These are phyloP conservation scores for Zostera marina DNA, from an alignment of 116 monocot genomes.

Conservation along the genomic window DNA sequence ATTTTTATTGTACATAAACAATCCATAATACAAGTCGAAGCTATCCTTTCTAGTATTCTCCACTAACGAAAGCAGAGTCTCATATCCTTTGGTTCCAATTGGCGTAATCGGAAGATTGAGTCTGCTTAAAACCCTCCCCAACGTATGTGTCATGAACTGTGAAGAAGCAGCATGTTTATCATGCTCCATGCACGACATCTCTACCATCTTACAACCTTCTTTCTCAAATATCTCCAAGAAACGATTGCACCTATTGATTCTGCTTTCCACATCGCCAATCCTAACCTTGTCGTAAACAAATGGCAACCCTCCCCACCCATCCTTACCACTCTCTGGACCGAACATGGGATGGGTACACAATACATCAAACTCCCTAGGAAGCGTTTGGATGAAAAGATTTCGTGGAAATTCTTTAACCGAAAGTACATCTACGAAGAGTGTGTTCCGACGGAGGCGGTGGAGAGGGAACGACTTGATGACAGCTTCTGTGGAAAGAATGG, in stretches of 20 bases:
- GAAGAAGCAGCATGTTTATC: constrained; percentile 43
- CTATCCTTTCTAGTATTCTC: constrained; percentile 71
- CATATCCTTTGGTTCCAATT: constrained; percentile 60
- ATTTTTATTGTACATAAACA: constrained; percentile 91
- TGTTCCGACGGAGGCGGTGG: constrained; percentile 56
- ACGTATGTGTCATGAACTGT: constrained; percentile 79
- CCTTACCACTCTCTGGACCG: constrained; percentile 52
- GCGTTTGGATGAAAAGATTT: constrained; percentile 19
- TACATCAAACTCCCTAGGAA: constrained; percentile 53
- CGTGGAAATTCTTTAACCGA: constrained; percentile 87
- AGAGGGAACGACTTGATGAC: constrained; percentile 56
- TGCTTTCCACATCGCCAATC: constrained; percentile 17
- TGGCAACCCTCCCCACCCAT: constrained; percentile 58
- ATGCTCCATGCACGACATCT: constrained; percentile 75
- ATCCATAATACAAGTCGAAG: constrained; percentile 74
- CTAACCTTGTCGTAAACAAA: constrained; percentile 78
- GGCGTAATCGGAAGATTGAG: constrained; percentile 36
- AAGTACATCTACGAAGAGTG: constrained; percentile 77
- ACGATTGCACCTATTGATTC: constrained; percentile 17
- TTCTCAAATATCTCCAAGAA: constrained; percentile 47
- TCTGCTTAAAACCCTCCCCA: constrained; percentile 42
- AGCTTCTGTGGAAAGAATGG: constrained; percentile 52
- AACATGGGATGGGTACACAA: constrained; percentile 92
- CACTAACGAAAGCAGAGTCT: constrained; percentile 51
- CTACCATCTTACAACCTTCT: constrained; percentile 79